These are phyloP conservation scores for Solanum chilense DNA, from an alignment of 257 asterid genomes.

Conservation along the genomic window DNA sequence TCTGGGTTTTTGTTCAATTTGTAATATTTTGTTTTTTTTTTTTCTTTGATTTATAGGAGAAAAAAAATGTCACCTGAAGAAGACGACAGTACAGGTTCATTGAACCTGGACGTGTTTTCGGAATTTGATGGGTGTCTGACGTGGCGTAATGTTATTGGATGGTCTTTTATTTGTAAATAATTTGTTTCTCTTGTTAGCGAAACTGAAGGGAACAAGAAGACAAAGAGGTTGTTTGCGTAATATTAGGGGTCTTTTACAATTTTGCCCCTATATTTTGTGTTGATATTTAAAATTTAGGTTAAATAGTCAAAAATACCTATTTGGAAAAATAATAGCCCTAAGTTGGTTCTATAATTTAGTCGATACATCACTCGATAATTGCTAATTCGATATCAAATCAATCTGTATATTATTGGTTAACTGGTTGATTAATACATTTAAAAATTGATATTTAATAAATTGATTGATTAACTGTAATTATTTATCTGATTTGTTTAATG, in stretches of 20 bases:
- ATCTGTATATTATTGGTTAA: too few relatives aligned
- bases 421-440: too few relatives aligned
- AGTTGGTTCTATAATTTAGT: not conserved
- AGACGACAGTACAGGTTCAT: not conserved
- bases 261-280: not conserved
- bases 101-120: not conserved
- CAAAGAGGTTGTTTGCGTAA: not conserved
- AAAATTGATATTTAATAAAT: not conserved
- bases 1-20: not conserved
- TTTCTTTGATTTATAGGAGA: not conserved
- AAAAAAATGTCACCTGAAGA: not conserved
- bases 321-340: not conserved
- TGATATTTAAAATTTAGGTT: not conserved
- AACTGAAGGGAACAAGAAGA: not conserved
- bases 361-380: too few relatives aligned
- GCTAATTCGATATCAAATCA: too few relatives aligned
- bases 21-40: not conserved
- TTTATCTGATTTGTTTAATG: rapidly evolving
- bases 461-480: too few relatives aligned
- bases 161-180: not conserved
- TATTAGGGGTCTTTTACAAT: not conserved
- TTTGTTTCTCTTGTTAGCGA: not conserved
- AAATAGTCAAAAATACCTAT: too few relatives aligned
- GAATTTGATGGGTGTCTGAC: not conserved
- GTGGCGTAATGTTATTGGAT: not conserved